Evolutionary conservation across 2,329 filamentous ascomycete species (phyloP), one percentile per base, ranked within the genome.

Genomic region (Pseudogymnoascus sp.): DNA sequence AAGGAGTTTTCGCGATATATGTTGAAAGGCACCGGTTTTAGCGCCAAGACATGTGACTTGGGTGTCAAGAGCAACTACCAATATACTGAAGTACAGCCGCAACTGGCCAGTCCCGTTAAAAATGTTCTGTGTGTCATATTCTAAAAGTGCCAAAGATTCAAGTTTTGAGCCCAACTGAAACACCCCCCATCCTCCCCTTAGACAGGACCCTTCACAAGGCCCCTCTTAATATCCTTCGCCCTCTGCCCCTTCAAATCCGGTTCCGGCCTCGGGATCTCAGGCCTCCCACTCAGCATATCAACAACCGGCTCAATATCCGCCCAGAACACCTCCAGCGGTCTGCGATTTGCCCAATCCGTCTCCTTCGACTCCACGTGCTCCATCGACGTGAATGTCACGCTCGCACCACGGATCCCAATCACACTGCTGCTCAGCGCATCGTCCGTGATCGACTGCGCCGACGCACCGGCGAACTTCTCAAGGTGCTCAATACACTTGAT

Each of bases 401-500:
- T 86, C 0, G 92, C 92, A 21, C 92, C 92, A 76, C 91, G 88
- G 73, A 99, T 93, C 25, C 94, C 94, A 71, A 99, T 97, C 40
- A 99, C 91, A 0, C 86, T 81, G 2, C 88, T 82, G 62, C 88
- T 92, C 74, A 87, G 78, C 4, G 87, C 84, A 72, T 97, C 90
- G 28, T 84, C 81, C 66, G 86, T 84, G 66, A 96, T 89, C 65
- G 87, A 84, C 40, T 85, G 79, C 65, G 83, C 82, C 37, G 82
- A 80, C 69, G 85, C 84, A 60, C 84, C 85, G 5, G 86, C 86
- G 71, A 87, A 96, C 21, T 77, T 76, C 77, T 99, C 94, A 3
- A 99, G 80, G 73, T 96, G 92, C 78, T 96, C 87, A 73, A 97
- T 89, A 74, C 91, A 96, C 78, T 92, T 93, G 76, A 97, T 94